phyloP scores from a whole-genome alignment of 164 flowering plant genomes.

The Houttuynia cordata region DNA sequence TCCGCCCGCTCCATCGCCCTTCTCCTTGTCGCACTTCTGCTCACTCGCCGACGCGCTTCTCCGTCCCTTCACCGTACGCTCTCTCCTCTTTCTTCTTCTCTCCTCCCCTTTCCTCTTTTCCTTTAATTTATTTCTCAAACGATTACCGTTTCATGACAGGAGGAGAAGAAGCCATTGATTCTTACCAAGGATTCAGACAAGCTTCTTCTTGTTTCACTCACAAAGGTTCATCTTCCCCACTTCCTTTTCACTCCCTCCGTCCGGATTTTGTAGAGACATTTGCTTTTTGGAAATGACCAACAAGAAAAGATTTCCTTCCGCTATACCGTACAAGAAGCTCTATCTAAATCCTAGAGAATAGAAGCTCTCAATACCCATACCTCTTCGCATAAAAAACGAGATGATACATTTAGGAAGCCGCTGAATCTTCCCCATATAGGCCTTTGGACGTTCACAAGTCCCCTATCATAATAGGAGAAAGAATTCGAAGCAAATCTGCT shows the following conservation, averaged over 20 bases:
- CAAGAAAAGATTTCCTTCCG: background rate
- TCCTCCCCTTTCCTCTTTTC: background rate
- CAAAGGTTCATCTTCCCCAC: conserved; percentile 26
- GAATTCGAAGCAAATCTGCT: no score
- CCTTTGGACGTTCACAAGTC: no score
- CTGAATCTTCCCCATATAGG: no score
- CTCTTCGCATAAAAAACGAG: no score
- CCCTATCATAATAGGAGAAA: no score
- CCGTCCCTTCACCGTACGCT: conserved; percentile 23
- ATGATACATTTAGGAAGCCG: no score
- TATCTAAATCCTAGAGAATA: no score
- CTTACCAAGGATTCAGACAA: conserved; percentile 31
- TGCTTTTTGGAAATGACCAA: background rate
- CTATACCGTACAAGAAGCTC: no score
- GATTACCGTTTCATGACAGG: conserved; percentile 12
- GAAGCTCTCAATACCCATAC: no score
- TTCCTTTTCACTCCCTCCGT: background rate
- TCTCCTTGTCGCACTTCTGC: background rate
- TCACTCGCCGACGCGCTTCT: conserved; percentile 25
- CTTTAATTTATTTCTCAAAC: background rate
- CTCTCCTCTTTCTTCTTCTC: background rate
- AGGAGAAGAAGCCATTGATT: conserved; percentile 15
- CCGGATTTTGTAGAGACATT: background rate
- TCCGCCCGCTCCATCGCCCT: no score
- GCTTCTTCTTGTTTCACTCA: conserved; percentile 38